phyloP scores from a whole-genome alignment of 345 rosid species.

The Lepidium aucheri region DNA sequence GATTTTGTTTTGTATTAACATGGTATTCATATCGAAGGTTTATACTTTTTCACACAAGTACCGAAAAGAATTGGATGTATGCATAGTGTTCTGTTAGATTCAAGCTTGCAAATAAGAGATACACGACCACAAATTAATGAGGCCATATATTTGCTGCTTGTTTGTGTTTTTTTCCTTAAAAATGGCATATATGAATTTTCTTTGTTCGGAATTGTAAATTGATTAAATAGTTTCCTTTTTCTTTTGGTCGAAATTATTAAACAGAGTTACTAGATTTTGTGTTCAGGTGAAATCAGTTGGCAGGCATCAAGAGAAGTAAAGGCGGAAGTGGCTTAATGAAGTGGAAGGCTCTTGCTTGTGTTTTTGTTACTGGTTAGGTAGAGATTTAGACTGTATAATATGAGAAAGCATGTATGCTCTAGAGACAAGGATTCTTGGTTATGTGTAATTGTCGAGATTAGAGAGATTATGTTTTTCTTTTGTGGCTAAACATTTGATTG shows the following conservation, averaged over 20 bases:
- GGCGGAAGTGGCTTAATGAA: not conserved
- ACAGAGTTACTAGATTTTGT: not conserved
- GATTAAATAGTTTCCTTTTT: too few relatives aligned
- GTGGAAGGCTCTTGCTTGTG: not conserved
- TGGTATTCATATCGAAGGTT: not conserved
- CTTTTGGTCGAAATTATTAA: too few relatives aligned
- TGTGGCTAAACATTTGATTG: not conserved
- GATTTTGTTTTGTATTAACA: not conserved
- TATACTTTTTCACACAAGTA: not conserved
- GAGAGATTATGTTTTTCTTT: not conserved
- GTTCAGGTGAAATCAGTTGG: conserved; percentile 6
- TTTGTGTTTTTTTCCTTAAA: not conserved
- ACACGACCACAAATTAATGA: not conserved
- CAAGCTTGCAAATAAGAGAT: not conserved
- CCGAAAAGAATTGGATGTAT: not conserved
- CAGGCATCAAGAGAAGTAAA: conserved; percentile 8
- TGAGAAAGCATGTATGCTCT: not conserved
- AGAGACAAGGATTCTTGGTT: not conserved
- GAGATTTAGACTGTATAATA: conserved; percentile 21
- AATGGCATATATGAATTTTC: not conserved
- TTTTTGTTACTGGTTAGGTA: not conserved
- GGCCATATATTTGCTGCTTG: not conserved
- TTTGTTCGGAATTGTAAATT: not conserved
- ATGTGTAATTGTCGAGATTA: not conserved
- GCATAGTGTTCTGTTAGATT: not conserved